Percentiles rank a stretch among this genome's conserved stretches.
phyloP scores from a whole-genome alignment of 1,284 basidiomycete genomes.

The Cutaneotrichosporon cavernicola region DNA sequence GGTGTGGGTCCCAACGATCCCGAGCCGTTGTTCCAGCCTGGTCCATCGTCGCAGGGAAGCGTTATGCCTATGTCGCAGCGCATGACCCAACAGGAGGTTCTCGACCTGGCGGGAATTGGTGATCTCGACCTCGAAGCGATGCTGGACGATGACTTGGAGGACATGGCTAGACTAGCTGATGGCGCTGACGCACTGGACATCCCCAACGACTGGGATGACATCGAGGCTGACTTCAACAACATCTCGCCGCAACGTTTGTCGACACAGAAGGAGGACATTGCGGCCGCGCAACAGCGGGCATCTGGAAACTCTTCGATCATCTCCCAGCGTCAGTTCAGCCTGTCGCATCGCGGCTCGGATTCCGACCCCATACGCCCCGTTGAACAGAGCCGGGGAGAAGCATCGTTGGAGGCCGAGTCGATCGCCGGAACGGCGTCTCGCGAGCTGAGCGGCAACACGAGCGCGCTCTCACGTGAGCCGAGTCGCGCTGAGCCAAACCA shows the following conservation, averaged over 20 bases:
- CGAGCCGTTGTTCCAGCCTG: conserved; percentile 35
- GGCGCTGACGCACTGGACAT: not conserved
- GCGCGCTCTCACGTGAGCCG: not conserved
- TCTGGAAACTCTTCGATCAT: not conserved
- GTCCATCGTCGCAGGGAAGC: conserved; percentile 18
- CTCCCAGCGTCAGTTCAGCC: not conserved
- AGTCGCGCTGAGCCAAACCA: not conserved
- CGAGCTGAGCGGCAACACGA: not conserved
- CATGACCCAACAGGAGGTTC: conserved; percentile 36
- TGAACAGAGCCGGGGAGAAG: not conserved
- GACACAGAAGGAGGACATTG: conserved; percentile 16
- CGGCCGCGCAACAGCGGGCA: not conserved
- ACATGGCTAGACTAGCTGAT: not conserved
- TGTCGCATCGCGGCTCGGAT: not conserved
- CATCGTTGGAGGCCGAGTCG: not conserved
- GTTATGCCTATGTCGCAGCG: conserved; percentile 1
- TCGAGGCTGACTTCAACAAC: conserved; percentile 19
- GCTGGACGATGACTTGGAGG: conserved; percentile 33
- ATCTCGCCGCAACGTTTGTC: conserved; percentile 18
- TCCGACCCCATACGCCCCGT: conserved; percentile 1
- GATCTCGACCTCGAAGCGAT: conserved; percentile 32
- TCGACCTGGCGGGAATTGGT: conserved; percentile 34
- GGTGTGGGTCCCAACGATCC: not conserved
- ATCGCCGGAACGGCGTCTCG: not conserved
- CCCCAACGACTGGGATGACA: conserved; percentile 19